Evolutionary conservation across 805 yeast genomes (phyloP).

Genomic region (Wickerhamiella cacticola): DNA sequence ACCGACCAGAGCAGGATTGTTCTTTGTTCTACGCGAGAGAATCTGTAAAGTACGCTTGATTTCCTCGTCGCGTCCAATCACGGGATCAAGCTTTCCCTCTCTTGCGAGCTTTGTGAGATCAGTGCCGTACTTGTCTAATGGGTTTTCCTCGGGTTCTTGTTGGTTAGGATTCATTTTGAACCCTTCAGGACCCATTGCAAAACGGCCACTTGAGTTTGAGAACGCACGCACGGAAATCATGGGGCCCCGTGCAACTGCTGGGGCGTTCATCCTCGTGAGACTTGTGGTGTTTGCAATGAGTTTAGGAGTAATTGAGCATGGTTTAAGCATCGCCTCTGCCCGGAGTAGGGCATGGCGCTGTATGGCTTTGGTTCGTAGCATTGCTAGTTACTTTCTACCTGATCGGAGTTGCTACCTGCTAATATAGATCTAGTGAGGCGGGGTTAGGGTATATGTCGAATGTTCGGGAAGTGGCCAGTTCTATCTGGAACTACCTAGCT

Average conservation of each 20-base stretch:
- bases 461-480: constrained; percentile 5
- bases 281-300: not conserved
- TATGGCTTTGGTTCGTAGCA: not conserved
- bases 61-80: constrained; percentile 93
- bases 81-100: constrained; percentile 90
- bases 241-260: not conserved
- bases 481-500: not conserved
- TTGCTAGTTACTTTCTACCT: not conserved
- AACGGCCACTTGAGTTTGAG: not conserved
- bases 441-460: constrained; percentile 7
- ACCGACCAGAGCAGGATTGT: constrained; percentile 90
- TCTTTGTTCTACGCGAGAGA: constrained; percentile 81
- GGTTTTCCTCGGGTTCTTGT: constrained; percentile 38
- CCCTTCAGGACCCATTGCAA: constrained; percentile 11
- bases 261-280: not conserved
- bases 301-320: not conserved
- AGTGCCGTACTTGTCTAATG: constrained; percentile 72
- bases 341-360: not conserved
- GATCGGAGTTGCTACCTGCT: not conserved
- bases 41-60: constrained; percentile 88
- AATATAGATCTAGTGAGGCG: not conserved
- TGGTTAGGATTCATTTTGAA: constrained; percentile 15
- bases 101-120: constrained; percentile 78
- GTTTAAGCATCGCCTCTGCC: constrained; percentile 1
- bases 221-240: not conserved